phyloP scores from a whole-genome alignment of 1,284 basidiomycete species.

The Tilletiopsis washingtonensis region DNA sequence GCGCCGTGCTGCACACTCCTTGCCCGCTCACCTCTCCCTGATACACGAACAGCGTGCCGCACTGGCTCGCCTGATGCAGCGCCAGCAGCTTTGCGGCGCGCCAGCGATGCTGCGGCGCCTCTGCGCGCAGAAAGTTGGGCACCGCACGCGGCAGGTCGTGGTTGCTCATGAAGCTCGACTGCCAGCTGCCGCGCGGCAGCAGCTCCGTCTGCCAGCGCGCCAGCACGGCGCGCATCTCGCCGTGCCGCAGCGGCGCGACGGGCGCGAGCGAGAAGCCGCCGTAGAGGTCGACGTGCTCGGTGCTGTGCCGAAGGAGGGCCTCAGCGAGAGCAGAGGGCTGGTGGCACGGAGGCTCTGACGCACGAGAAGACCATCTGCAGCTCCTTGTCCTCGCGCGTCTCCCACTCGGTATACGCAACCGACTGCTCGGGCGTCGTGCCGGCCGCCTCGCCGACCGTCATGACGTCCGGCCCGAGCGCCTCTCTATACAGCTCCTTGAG shows the following conservation, averaged over 20 bases:
- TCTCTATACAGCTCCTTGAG: slow-evolving; percentile 59
- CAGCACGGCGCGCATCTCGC: slow-evolving; percentile 11
- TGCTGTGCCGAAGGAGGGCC: neutral
- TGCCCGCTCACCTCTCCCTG: no score
- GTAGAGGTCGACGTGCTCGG: neutral
- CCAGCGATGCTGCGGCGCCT: slow-evolving; percentile 55
- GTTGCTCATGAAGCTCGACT: slow-evolving; percentile 53
- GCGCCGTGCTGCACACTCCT: no score
- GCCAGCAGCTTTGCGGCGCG: slow-evolving; percentile 61
- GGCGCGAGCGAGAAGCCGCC: neutral
- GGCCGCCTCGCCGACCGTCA: slow-evolving; percentile 61
- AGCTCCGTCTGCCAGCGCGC: slow-evolving; percentile 52
- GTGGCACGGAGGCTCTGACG: no score
- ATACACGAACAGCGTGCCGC: slow-evolving; percentile 64
- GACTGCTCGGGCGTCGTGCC: neutral
- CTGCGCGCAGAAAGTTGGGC: slow-evolving; percentile 47
- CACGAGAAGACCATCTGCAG: slow-evolving; percentile 1
- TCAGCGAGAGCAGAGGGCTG: no score
- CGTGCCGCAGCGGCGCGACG: neutral
- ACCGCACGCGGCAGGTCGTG: slow-evolving; percentile 58
- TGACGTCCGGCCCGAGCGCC: slow-evolving; percentile 49
- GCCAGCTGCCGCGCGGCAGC: slow-evolving; percentile 26
- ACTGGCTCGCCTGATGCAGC: slow-evolving; percentile 57
- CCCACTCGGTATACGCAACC: neutral
- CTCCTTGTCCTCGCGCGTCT: neutral